Base-by-base conservation (phyloP, 1,284 basidiomycete genomes). In the Ceratobasidium sp. region DNA sequence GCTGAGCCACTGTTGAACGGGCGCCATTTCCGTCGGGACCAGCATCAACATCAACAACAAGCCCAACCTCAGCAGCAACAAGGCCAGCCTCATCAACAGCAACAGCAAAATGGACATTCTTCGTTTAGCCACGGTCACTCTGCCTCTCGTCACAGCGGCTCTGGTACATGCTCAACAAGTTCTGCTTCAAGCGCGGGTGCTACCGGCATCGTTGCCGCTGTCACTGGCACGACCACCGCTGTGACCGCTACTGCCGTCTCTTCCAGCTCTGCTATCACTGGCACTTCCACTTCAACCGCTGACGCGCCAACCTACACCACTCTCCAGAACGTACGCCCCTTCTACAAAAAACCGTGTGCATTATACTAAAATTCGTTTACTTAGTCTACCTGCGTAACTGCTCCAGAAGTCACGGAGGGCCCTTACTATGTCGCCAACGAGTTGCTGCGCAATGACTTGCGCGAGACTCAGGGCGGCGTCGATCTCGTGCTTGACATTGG, bases 401-500 rank as follows among this genome's bases (percentile, higher is more conserved):
- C 82, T 7, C 82, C 82, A 1, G 80, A 83, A 73, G 78, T 81
- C 8, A 82, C 82, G 1, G 81, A 83, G 74, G 84, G 83, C 1
- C 83, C 83, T 11, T 86, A 85, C 79, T 85, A 85, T 76, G 83
- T 85, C 78, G 79, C 78, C 58, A 78, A 80, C 35, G 79, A 87
- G 80, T 83, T 82, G 35, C 80, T 87, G 66, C 84, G 85, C 35
- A 78, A 80, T 64, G 84, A 87, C 80, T 81, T 88, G 77, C 84
- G 83, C 32, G 87, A 87, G 73, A 81, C 82, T 76, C 83, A 87
- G 79, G 77, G 84, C 23, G 87, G 87, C 63, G 79, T 88, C 4
- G 79, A 82, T 49, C 82, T 88, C 76, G 78, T 82, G 49, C 83
- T 91, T 74, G 88, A 92, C 76, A 88, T 92, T 52, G 90, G 89